Conservation (phyloP, 371 early-diverging fungal species). For the Circinella minor region DNA sequence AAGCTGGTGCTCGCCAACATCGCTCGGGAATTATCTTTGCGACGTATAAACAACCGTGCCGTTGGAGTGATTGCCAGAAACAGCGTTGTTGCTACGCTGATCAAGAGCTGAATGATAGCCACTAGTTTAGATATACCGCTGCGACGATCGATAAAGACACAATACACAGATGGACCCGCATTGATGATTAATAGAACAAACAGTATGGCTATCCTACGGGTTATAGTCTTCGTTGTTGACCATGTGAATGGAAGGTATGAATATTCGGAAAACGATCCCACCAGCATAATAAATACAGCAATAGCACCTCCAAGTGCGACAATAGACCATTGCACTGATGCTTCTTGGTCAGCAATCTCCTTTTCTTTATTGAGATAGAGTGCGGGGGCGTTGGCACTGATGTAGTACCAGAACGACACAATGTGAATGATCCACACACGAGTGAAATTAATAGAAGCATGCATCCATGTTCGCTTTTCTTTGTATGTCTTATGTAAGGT, state of each 20-base stretch:
- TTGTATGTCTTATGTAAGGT: conserved; percentile 86
- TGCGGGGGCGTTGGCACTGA: conserved; percentile 74
- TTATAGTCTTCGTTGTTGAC: conserved; percentile 62
- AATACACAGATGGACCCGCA: conserved; percentile 71
- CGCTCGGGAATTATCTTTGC: conserved; percentile 37
- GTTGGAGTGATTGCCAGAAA: conserved; percentile 74
- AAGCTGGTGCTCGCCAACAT: conserved; percentile 73
- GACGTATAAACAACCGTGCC: conserved; percentile 65
- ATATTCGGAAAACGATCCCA: conserved; percentile 74
- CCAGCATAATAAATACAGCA: conserved; percentile 69
- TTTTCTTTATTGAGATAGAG: conserved; percentile 59
- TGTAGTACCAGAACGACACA: conserved; percentile 84
- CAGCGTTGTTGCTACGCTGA: conserved; percentile 70
- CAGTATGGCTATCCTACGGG: conserved; percentile 65
- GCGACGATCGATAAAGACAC: conserved; percentile 54
- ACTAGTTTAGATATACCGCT: conserved; percentile 60
- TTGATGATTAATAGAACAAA: conserved; percentile 68
- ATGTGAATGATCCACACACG: conserved; percentile 90
- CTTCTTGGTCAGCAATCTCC: conserved; percentile 44
- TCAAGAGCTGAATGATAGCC: conserved; percentile 67
- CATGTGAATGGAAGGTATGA: conserved; percentile 71
- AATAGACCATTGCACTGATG: conserved; percentile 67
- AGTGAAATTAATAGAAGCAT: conserved; percentile 85
- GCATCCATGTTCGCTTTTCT: conserved; percentile 86
- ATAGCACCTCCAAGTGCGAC: conserved; percentile 80